phyloP scores from a whole-genome alignment of 495 filamentous ascomycete genomes.

The Aspergillus sclerotioniger region DNA sequence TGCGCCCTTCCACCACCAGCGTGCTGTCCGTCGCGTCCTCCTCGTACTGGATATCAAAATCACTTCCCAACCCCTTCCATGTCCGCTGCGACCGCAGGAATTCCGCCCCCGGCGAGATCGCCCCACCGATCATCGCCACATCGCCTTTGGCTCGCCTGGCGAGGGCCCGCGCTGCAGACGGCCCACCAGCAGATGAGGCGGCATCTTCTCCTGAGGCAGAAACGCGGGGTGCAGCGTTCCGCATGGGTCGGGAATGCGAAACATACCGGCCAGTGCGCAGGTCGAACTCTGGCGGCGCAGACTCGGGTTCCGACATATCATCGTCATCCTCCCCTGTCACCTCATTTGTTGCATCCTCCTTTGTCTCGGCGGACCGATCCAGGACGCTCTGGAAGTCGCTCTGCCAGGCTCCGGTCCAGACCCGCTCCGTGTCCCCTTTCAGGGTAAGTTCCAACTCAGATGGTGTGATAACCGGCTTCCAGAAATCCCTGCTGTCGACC shows the following conservation, averaged over 20 bases:
- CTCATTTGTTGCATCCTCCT: conserved; percentile 25
- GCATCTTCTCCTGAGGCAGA: conserved; percentile 34
- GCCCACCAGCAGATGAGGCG: conserved; percentile 27
- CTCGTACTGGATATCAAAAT: conserved; percentile 70
- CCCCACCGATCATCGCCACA: conserved; percentile 71
- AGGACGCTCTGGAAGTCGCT: conserved; percentile 66
- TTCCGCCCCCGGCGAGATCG: conserved; percentile 87
- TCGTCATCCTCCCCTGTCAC: conserved; percentile 34
- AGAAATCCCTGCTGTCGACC: conserved; percentile 82
- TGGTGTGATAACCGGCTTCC: conserved; percentile 82
- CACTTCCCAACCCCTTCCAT: conserved; percentile 90
- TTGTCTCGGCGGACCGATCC: conserved; percentile 27
- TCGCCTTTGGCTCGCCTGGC: conserved; percentile 64
- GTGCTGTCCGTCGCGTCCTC: conserved; percentile 48
- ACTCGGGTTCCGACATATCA: conserved; percentile 59
- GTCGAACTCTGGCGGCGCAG: conserved; percentile 86
- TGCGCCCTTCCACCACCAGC: conserved; percentile 75
- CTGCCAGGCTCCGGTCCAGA: conserved; percentile 77
- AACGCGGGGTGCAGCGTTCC: conserved; percentile 34
- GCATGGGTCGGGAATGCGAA: conserved; percentile 79
- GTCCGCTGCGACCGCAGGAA: conserved; percentile 78
- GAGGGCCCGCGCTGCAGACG: conserved; percentile 45
- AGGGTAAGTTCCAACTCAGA: conserved; percentile 83
- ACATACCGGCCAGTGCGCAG: conserved; percentile 84
- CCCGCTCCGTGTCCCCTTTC: conserved; percentile 62